Evolutionary conservation across 2,329 filamentous ascomycete species (phyloP).

Genomic region (Podosphaera fusca): DNA sequence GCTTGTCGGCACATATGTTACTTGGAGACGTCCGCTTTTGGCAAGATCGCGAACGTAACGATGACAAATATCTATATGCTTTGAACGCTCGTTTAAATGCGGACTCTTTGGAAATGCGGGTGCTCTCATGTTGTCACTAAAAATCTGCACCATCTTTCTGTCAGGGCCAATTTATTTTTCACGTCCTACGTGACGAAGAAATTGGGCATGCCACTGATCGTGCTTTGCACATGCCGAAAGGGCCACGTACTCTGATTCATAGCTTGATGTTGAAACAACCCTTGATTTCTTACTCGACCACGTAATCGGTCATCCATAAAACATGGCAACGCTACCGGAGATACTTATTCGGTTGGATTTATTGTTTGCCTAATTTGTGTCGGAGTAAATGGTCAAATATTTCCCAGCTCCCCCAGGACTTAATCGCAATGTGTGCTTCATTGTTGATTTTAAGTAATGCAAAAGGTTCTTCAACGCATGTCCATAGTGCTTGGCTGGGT

Average conservation of each 20-base stretch:
- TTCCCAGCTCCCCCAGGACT: neutral
- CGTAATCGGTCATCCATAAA: neutral
- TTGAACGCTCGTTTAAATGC: neutral
- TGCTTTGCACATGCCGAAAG: neutral
- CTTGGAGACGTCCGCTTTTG: neutral
- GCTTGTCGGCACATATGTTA: neutral
- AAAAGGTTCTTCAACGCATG: neutral
- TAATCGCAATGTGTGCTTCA: neutral
- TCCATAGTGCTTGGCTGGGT: neutral
- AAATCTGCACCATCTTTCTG: neutral
- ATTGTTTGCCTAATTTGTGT: too few relatives aligned
- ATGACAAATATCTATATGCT: neutral
- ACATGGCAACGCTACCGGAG: neutral
- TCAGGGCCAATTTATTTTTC: too few relatives aligned
- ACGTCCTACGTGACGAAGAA: neutral
- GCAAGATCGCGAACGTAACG: neutral
- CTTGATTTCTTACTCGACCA: conserved; percentile 1
- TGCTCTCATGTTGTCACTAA: neutral
- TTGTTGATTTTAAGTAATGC: neutral
- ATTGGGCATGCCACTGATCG: neutral
- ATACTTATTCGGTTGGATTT: neutral
- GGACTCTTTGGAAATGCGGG: neutral
- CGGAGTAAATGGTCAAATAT: too few relatives aligned
- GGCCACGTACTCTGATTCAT: neutral
- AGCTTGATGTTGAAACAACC: neutral